These are phyloP conservation scores for Phallus indusiatus DNA, from an alignment of 768 basidiomycete genomes.

Conservation along the genomic window DNA sequence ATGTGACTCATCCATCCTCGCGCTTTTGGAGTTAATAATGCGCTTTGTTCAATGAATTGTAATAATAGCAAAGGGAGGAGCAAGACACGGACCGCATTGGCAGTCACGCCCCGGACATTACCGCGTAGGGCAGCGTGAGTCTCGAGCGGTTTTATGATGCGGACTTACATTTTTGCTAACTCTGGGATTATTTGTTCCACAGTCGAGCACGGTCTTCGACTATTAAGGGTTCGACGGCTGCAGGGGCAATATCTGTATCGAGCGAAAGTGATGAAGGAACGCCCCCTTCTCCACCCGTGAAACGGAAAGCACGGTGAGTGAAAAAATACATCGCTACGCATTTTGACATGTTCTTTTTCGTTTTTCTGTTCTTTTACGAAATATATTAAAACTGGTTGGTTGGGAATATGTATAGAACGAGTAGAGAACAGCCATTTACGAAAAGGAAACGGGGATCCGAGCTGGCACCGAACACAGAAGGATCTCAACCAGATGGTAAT, in stretches of 20 bases:
- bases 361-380: slow-evolving; percentile 5
- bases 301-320: slow-evolving; percentile 6
- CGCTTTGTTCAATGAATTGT: not conserved
- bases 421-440: slow-evolving; percentile 3
- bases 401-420: not conserved
- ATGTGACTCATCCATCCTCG: not conserved
- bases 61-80: not conserved
- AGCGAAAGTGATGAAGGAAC: not conserved
- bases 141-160: not conserved
- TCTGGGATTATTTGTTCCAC: not conserved
- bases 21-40: not conserved
- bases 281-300: slow-evolving; percentile 3
- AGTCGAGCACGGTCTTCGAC: slow-evolving; percentile 6
- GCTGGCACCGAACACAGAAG: slow-evolving; percentile 2
- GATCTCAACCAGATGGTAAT: slow-evolving; percentile 12
- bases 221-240: not conserved
- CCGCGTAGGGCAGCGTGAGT: slow-evolving; percentile 8
- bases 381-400: slow-evolving; percentile 10
- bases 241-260: not conserved
- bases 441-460: slow-evolving; percentile 9
- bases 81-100: not conserved
- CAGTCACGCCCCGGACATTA: slow-evolving; percentile 6
- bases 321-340: not conserved
- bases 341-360: slow-evolving; percentile 3
- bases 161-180: not conserved